A percentile compares a stretch with the other conserved stretches of the same genome.
phyloP scores from a whole-genome alignment of 1,139 yeast genomes.

The Saccharomyces pastorianus region DNA sequence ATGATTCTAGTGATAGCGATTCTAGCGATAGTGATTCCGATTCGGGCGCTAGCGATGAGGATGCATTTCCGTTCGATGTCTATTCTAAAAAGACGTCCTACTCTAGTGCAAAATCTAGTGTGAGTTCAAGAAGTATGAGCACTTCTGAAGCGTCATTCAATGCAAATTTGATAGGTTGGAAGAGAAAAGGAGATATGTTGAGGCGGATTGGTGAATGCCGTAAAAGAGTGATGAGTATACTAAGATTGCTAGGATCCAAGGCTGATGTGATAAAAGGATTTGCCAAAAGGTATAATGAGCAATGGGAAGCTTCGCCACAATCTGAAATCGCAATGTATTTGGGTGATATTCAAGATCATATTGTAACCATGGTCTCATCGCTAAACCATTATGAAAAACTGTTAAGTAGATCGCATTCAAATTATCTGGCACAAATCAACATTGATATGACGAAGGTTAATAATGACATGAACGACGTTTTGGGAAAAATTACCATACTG shows the following conservation, averaged over 20 bases:
- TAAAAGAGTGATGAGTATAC: conserved; percentile 83
- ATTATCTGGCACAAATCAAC: conserved; percentile 90
- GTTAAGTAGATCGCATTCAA: conserved; percentile 86
- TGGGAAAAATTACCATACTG: conserved; percentile 84
- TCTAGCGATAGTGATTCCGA: conserved; percentile 36
- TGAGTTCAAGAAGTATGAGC: background rate
- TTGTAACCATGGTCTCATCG: conserved; percentile 91
- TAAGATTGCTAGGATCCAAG: conserved; percentile 77
- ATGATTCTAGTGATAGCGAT: conserved; percentile 40
- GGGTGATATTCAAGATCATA: conserved; percentile 92
- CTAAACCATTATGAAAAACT: conserved; percentile 89
- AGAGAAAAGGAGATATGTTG: conserved; percentile 87
- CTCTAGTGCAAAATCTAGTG: background rate
- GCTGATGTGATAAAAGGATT: conserved; percentile 96
- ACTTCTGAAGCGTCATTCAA: conserved; percentile 38
- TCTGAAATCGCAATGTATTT: conserved; percentile 81
- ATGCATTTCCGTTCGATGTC: conserved; percentile 10
- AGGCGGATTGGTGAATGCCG: conserved; percentile 92
- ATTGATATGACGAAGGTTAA: conserved; percentile 97
- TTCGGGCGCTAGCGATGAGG: conserved; percentile 28
- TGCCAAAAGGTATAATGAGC: conserved; percentile 81
- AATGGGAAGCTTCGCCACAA: conserved; percentile 66
- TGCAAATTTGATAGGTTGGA: conserved; percentile 66
- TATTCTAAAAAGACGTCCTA: background rate
- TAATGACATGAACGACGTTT: conserved; percentile 91